Evolutionary conservation across 2,329 filamentous ascomycete species (phyloP).

Genomic region (Cytospora leucostoma): DNA sequence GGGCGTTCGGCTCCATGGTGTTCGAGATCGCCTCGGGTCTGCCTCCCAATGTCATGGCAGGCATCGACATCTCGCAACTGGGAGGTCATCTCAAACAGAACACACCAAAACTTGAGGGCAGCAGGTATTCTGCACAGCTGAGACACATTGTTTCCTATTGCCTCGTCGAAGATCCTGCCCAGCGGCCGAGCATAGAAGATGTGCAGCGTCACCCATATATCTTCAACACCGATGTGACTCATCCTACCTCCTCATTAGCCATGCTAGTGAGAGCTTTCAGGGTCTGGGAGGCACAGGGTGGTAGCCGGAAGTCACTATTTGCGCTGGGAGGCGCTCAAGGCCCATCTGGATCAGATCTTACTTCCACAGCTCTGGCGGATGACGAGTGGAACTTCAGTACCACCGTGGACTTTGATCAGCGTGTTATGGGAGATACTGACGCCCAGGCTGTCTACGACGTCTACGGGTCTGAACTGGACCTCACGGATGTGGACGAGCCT

Average conservation of each 20-base stretch:
- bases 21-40: conserved; percentile 79
- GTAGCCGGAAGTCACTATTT: conserved; percentile 67
- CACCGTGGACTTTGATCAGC: conserved; percentile 63
- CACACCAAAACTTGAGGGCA: conserved; percentile 69
- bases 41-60: conserved; percentile 67
- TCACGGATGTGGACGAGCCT: conserved; percentile 44
- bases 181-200: conserved; percentile 68
- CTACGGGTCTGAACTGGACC: conserved; percentile 59
- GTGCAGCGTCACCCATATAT: conserved; percentile 73
- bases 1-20: conserved; percentile 81
- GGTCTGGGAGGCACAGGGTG: conserved; percentile 74
- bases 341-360: conserved; percentile 45
- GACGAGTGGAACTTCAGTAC: conserved; percentile 71
- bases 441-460: conserved; percentile 60
- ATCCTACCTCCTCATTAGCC: conserved; percentile 65
- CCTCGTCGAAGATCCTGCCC: conserved; percentile 66
- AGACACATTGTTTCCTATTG: conserved; percentile 73
- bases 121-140: conserved; percentile 68
- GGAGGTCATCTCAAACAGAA: conserved; percentile 61
- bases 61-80: conserved; percentile 52
- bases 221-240: conserved; percentile 59
- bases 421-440: conserved; percentile 54
- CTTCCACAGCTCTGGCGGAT: conserved; percentile 48
- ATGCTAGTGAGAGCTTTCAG: conserved; percentile 72
- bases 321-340: conserved; percentile 60